Evolutionary conservation across 805 yeast genomes (phyloP).

Genomic region (Nakazawaea sp.): DNA sequence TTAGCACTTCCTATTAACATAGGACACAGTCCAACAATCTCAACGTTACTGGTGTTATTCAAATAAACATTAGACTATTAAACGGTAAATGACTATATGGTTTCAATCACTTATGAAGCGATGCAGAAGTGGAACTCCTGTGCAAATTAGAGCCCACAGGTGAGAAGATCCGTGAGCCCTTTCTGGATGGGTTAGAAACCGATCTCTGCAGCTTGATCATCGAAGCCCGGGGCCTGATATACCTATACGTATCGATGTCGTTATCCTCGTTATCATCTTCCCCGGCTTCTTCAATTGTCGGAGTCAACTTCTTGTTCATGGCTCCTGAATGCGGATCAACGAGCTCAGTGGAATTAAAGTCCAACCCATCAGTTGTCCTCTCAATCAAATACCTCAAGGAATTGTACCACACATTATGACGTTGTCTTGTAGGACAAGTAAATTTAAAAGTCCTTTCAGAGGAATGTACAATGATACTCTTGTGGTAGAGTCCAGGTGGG

Average conservation of each 20-base stretch:
- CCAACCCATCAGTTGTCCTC: slow-evolving; percentile 53
- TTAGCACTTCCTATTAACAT: no score
- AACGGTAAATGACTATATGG: no score
- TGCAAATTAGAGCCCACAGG: background rate
- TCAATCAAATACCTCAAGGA: slow-evolving; percentile 72
- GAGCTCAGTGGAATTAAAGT: slow-evolving; percentile 20
- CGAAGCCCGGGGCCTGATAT: slow-evolving; percentile 8
- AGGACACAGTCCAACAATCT: no score
- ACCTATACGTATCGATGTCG: slow-evolving; percentile 9
- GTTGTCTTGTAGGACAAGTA: slow-evolving; percentile 80
- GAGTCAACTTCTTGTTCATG: background rate
- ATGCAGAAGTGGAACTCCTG: slow-evolving; percentile 5
- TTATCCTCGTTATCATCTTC: background rate
- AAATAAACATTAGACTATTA: no score
- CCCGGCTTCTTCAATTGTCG: slow-evolving; percentile 4
- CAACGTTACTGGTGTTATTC: no score
- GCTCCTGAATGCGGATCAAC: background rate
- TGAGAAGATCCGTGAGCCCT: slow-evolving; percentile 5
- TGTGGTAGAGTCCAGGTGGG: slow-evolving; percentile 84
- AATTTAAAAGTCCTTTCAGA: slow-evolving; percentile 56
- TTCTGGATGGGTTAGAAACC: slow-evolving; percentile 5
- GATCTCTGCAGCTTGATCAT: slow-evolving; percentile 2
- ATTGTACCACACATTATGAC: slow-evolving; percentile 89
- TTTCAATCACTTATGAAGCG: no score
- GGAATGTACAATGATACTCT: slow-evolving; percentile 72